Evolutionary conservation across 1,139 yeast species (phyloP), one percentile per base, ranked within the genome.

Genomic region (Nadsonia commutata): DNA sequence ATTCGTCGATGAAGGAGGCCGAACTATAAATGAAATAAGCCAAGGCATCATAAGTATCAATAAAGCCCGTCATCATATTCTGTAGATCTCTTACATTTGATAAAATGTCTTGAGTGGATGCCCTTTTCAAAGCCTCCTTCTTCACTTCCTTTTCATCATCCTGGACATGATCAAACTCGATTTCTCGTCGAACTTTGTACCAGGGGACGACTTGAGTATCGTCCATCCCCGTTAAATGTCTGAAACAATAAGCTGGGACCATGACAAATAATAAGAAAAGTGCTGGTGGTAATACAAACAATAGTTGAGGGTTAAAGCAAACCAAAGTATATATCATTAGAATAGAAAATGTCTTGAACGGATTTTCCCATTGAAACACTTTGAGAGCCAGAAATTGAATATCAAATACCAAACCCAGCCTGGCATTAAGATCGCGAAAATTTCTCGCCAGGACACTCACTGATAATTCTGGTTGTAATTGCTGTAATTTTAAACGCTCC

Each of bases 1-100:
- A 67, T 53, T 84, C 94, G 58, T 84, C 80, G 45, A 70, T 70
- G 56, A 85, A 84, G 3, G 80, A 80, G n/a, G 83, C 84, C 3
- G 80, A 70, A 18, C 79, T 80, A 51, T 65, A 71, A 54, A 77
- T 66, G 46, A 77, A 71, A 18, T 61, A 62, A 46, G 83, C 86
- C 2, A 72, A 61, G 17, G 65, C 59, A 20, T 79, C 78, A 42
- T 76, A 62, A 0, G 68, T 58, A 20, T 65, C 60, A 22, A 83
- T 67, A 3, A 80, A 48, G 43, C 74, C 74, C 0, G 79, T 65
- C 20, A 86, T 73, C 39, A 76, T 60, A 45, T 77, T 76, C 53
- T 79, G 86, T 31, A 78, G 63, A 49, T 76, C 80, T 44, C 78
- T 65, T 70, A 79, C 66, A 42, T 74, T 75, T 54, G 70, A 67